Evolutionary conservation across 208 protist genomes (phyloP), one percentile per base, ranked within the genome.

Genomic region (Wallacemonas sp.): DNA sequence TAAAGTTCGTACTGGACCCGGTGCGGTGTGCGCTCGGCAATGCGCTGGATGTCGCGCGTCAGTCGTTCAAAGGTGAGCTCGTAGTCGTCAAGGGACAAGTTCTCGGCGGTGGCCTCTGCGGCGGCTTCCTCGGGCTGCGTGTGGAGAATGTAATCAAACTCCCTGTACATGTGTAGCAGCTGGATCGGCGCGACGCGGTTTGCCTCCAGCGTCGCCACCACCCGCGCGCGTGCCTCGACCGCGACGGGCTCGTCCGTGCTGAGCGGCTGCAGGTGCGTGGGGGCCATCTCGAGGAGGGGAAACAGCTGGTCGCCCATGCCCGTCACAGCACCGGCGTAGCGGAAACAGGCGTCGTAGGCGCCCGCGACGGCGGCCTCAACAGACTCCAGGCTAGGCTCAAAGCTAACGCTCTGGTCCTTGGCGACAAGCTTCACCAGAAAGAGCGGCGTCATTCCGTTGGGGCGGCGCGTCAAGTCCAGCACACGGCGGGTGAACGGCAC

Each of bases 281-380:
- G 75, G 14, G 39, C 60, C 46, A 98, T 47, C 61, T 83, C 78
- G 22, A 98, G 75, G 45, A 98, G 62, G 0, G 94, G 94, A 55
- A 98, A 97, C 3, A 98, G 74, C 75, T 96, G 89, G 62, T 96
- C 91, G 14, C 94, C 94, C 79, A 98, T 91, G 36, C 80, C 90
- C 6, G 64, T 44, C 9, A 98, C 79, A 45, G 69, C 68, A 63
- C 84, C 69, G n/a, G 72, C 81, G 69, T 93, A 80, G 27, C 71
- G 73, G 62, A 96, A 93, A 65, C 93, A 95, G 65, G 77, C 69
- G 28, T 88, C 78, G 59, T 96, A 82, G 38, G 93, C 90, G 26
- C 21, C 59, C 62, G 66, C 44, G 47, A 96, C 89, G 59, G 72
- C 65, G 5, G 45, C 54, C 66, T 75, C 75, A 0, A 96, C 75